phyloP scores from a whole-genome alignment of 164 flowering plant genomes.

The Protea cynaroides region DNA sequence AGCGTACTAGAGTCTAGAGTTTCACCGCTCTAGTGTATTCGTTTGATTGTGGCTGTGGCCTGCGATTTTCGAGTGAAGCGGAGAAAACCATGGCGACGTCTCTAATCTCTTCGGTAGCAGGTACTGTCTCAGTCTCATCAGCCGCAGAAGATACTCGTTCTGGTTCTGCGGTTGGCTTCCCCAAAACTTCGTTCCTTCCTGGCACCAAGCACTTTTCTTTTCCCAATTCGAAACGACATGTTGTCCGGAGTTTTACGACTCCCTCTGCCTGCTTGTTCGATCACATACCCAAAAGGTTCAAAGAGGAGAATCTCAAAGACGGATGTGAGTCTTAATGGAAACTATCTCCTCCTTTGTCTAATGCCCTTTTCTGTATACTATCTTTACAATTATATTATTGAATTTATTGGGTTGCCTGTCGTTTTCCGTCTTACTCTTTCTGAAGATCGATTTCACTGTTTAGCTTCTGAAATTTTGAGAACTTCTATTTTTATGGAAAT shows the following conservation, averaged over 20 bases:
- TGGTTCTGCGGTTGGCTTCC: constrained; percentile 14
- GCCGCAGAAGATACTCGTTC: constrained; percentile 6
- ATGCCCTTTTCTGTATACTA: not conserved
- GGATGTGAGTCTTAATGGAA: constrained; percentile 48
- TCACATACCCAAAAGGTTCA: constrained; percentile 74
- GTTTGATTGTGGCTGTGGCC: too few species aligned
- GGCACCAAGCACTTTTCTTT: constrained; percentile 23
- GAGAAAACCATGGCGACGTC: constrained; percentile 43
- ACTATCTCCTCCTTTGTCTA: too few species aligned
- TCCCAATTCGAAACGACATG: not conserved
- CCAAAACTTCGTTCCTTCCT: constrained; percentile 33
- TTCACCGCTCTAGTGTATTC: too few species aligned
- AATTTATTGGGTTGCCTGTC: not conserved
- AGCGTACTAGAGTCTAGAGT: too few species aligned
- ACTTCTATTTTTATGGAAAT: not conserved
- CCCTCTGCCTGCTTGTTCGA: constrained; percentile 32
- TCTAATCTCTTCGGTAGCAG: constrained; percentile 29
- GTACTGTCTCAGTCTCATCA: constrained; percentile 11
- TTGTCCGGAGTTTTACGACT: constrained; percentile 24
- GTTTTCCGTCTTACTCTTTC: not conserved
- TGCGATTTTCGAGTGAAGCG: not conserved
- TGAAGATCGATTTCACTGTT: not conserved
- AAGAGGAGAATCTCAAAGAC: constrained; percentile 72
- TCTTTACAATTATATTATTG: not conserved
- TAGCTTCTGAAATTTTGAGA: not conserved